Base-by-base conservation (phyloP, 257 asterid genomes). In the Salvia splendens region DNA sequence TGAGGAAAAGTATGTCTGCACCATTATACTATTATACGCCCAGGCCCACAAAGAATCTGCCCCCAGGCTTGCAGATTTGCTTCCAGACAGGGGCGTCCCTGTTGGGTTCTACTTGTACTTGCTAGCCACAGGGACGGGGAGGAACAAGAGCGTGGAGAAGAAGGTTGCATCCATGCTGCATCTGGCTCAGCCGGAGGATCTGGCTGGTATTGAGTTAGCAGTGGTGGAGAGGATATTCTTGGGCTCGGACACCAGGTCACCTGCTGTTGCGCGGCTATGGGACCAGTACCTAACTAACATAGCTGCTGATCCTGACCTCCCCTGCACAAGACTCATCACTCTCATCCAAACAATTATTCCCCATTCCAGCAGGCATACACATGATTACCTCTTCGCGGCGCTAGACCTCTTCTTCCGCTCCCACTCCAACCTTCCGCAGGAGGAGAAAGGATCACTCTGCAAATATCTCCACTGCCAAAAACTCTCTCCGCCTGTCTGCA, bases 1-100 rank as follows among this genome's bases (percentile, higher is more conserved):
- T 95, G 83, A 80, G 74, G 96, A 89, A 35, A 89, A 80, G 70
- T 89, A 84, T 46, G 92, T 89, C 5, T 68, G 85, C 51, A 92
- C 96, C 28, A 83, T 86, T 20, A 53, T 89, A 20, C 75, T 89
- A 48, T 81, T 83, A 74, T 89, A 83, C 30, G 87, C 87, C 9
- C 69, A 80, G 72, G 80, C 72, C 71, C 49, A 61, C 38, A 1
- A 11, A 11, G 0, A 5, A n/a, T n/a, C 15, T 68, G 51, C 28
- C 81, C 79, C 83, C 67, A 90, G 83, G 9, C 65, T 86, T 68
- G 58, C 84, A 64, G 85, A 85, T 16, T 67, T 89, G 77, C 73
- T 89, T 61, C 87, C 88, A 24, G 76, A 70, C 65, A 78, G 71
- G 77, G 84, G 80, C 5, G 73, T 86, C 24, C 96, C 96, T 0